These are phyloP conservation scores for Guillardia theta DNA, from an alignment of 78 protist genomes.

Conservation along the genomic window DNA sequence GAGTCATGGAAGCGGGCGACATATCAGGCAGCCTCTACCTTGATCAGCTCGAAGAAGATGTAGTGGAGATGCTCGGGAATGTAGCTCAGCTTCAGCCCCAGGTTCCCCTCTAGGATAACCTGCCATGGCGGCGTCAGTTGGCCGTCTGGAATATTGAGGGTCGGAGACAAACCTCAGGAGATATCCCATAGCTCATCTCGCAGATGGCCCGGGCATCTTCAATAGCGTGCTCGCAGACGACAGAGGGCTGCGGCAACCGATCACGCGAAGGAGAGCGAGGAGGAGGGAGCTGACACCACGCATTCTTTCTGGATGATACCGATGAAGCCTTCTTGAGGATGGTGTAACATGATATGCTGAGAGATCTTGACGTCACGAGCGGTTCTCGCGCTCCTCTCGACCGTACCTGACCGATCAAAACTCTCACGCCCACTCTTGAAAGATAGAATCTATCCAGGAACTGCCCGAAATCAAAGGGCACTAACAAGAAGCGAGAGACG, in stretches of 20 bases:
- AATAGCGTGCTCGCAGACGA: background rate
- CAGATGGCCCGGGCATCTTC: slow-evolving; percentile 13
- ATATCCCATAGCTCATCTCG: background rate
- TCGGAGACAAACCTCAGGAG: background rate
- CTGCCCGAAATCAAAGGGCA: slow-evolving; percentile 2
- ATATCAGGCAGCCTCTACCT: background rate
- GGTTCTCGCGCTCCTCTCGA: too few relatives aligned
- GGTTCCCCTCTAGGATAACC: background rate
- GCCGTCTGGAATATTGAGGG: background rate
- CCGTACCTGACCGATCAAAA: background rate
- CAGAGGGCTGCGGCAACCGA: background rate
- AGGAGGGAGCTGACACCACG: background rate
- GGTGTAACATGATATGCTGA: slow-evolving; percentile 38
- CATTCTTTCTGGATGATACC: slow-evolving; percentile 3
- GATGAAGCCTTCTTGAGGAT: background rate
- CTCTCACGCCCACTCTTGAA: slow-evolving; percentile 20
- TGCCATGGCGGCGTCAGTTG: background rate
- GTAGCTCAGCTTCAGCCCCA: background rate
- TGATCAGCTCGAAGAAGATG: background rate
- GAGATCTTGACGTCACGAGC: background rate
- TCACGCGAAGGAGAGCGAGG: background rate
- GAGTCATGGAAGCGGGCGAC: background rate
- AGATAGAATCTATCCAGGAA: slow-evolving; percentile 27
- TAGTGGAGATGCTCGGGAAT: slow-evolving; percentile 34
- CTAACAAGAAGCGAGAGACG: background rate